Conservation (phyloP, 768 basidiomycete species). For the Lactarius sanguifluus region DNA sequence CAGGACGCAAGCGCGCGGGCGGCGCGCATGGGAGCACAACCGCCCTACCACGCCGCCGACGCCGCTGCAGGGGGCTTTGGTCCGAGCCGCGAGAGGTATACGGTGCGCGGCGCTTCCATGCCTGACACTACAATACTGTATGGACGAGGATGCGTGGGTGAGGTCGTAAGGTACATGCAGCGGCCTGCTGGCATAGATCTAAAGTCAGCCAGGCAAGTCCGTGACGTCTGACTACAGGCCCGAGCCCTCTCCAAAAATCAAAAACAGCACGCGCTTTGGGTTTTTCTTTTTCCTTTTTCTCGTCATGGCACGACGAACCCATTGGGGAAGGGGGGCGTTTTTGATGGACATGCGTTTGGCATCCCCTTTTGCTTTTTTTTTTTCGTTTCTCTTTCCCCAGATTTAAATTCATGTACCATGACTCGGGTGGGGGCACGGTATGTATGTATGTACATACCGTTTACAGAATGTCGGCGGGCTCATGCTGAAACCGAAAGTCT, state of each 20-base stretch:
- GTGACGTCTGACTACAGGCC: not conserved
- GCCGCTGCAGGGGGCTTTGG: not conserved
- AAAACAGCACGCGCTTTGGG: not conserved
- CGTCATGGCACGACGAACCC: not conserved
- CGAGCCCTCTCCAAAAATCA: not conserved
- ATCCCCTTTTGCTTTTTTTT: not conserved
- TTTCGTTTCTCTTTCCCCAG: not conserved
- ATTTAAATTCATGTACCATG: not conserved
- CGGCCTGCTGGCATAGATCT: not conserved
- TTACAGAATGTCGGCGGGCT: not conserved
- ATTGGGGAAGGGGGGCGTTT: not conserved
- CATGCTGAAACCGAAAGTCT: not conserved
- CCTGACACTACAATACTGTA: not conserved
- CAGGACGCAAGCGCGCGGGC: not conserved
- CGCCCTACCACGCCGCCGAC: not conserved
- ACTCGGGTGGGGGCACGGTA: slow-evolving; percentile 1
- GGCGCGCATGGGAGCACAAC: not conserved
- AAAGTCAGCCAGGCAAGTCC: not conserved
- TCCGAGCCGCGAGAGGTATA: not conserved
- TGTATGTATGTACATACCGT: not conserved
- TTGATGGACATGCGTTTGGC: not conserved
- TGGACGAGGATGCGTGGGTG: not conserved
- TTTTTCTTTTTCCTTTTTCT: not conserved
- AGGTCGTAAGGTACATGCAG: not conserved
- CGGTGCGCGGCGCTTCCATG: not conserved